Evolutionary conservation across 1,284 basidiomycete genomes (phyloP).

Genomic region (Cystobasidium pallidum): DNA sequence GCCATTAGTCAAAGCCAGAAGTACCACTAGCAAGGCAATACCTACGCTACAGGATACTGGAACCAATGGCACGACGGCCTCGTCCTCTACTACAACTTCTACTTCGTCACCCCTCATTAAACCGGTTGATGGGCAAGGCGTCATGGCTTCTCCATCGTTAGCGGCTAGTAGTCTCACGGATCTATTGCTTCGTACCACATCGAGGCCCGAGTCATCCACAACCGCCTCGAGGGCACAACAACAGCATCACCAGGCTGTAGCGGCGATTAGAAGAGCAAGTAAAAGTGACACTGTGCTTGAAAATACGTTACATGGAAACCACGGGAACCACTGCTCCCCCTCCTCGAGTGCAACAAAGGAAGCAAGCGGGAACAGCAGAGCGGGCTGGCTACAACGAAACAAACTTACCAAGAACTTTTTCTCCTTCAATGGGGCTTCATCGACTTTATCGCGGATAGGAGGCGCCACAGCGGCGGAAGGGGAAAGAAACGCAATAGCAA

Average conservation of each 20-base stretch:
- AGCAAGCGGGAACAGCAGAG: not conserved
- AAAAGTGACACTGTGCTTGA: not conserved
- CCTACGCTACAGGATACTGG: not conserved
- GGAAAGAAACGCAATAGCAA: not conserved
- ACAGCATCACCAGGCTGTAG: not conserved
- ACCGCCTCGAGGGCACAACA: not conserved
- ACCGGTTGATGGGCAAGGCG: not conserved
- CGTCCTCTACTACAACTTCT: not conserved
- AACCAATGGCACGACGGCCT: not conserved
- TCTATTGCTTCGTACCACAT: conserved; percentile 13
- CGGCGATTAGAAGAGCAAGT: conserved; percentile 1
- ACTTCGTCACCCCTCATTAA: conserved; percentile 15
- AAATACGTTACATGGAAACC: not conserved
- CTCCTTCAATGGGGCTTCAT: conserved; percentile 13
- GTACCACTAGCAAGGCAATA: conserved; percentile 17
- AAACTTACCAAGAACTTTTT: conserved; percentile 23
- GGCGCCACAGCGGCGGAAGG: not conserved
- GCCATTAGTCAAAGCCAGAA: conserved; percentile 3
- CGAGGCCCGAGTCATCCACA: conserved; percentile 3
- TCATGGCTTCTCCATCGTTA: conserved; percentile 15
- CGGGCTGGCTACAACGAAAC: conserved; percentile 23
- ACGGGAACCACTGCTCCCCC: no score
- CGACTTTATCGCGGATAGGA: conserved; percentile 2
- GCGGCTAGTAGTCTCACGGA: conserved; percentile 19
- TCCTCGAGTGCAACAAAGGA: not conserved